Base-by-base conservation (phyloP, 2,329 filamentous ascomycete species). In the Penicillium concentricum region DNA sequence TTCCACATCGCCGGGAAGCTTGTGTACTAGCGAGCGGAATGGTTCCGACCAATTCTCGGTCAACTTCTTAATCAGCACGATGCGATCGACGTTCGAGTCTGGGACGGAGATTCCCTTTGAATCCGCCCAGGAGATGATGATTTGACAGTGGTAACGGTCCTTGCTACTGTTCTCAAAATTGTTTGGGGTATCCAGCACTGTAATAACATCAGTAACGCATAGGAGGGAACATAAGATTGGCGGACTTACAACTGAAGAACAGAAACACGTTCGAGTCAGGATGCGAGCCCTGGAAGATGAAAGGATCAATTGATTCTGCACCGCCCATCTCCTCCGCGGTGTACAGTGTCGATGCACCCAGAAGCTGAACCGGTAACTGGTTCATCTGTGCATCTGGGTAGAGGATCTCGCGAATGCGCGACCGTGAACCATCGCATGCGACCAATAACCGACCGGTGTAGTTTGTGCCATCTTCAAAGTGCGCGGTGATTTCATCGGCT, bases 201-300 rank as follows among this genome's bases (percentile, higher is more conserved):
- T n/a, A 5, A 10, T 37, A 7, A 9, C 37, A 43, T 65, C 15
- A 60, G 51, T 6, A 39, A 15, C 4, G 3, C 8, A 28, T 5
- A 32, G 16, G 26, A 9, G n/a, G 5, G 12, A 12, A 16, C 1
- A 8, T 3, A 12, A 5, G 3, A 22, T 24, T 6, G n/a, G 3
- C 5, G 4, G 20, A 65, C 76, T 56, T 61, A 81, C 80, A 70
- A 50, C 81, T 82, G 55, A 84, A 79, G 63, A 81, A 86, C 18
- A 83, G 65, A 63, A 81, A 85, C 0, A 76, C 75, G 41, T 81
- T 75, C 4, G 81, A 80, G 26, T 74, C 68, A 0, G 83, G 82
- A 37, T 84, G 77, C 0, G 78, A 76, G 0, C 82, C 82, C 49
- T 85, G 82, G 20, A 85, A 75, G 48, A 85, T 82, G 41, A 79